Conservation (phyloP, 2,329 filamentous ascomycete species). For the Chaetomium olivaceum region DNA sequence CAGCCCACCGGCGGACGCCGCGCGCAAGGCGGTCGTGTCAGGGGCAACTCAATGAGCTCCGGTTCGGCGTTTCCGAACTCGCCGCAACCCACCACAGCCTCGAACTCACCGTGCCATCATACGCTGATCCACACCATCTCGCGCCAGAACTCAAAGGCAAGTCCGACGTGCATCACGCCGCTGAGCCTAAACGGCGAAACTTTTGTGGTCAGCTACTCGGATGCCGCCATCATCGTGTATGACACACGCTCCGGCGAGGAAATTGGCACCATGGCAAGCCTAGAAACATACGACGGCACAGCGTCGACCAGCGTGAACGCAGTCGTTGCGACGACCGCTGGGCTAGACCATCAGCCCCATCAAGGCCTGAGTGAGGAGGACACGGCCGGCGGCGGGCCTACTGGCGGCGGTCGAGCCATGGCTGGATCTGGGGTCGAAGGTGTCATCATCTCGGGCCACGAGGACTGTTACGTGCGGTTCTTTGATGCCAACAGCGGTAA, state of each 20-base stretch:
- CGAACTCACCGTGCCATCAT: constrained; percentile 81
- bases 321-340: constrained; percentile 82
- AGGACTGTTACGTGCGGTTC: constrained; percentile 94
- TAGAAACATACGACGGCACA: constrained; percentile 90
- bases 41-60: constrained; percentile 91
- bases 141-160: constrained; percentile 65
- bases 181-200: constrained; percentile 79
- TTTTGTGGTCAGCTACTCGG: constrained; percentile 90
- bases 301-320: constrained; percentile 79
- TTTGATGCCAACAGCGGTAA: constrained; percentile 98
- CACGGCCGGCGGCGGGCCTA: constrained; percentile 71
- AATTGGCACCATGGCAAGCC: constrained; percentile 86
- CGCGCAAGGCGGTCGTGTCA: constrained; percentile 66
- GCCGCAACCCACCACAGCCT: constrained; percentile 84
- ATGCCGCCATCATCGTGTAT: constrained; percentile 87
- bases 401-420: constrained; percentile 63
- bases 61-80: constrained; percentile 89
- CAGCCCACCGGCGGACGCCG: constrained; percentile 64
- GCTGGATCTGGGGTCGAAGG: constrained; percentile 83
- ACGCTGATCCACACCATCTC: constrained; percentile 85
- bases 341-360: constrained; percentile 73
- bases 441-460: constrained; percentile 92
- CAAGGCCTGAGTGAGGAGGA: constrained; percentile 71
- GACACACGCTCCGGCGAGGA: constrained; percentile 91
- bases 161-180: constrained; percentile 89